Evolutionary conservation across 345 rosid species (phyloP).

Genomic region (Rhizophora apiculata): DNA sequence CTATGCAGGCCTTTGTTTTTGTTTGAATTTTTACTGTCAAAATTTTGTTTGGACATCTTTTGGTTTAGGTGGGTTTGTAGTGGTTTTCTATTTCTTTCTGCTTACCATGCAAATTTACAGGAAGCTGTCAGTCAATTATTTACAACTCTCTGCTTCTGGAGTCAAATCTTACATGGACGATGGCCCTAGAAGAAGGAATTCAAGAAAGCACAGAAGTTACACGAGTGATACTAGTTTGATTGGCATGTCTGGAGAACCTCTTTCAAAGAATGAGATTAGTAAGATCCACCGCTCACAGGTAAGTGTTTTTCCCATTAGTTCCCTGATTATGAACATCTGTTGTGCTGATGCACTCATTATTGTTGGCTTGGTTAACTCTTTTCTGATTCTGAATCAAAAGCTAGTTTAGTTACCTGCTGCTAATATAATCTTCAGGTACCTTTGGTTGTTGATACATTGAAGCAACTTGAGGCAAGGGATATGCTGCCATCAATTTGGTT

Average conservation of each 20-base stretch:
- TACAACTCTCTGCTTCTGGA: constrained; percentile 62
- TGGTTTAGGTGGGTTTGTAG: neutral
- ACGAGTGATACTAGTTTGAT: constrained; percentile 25
- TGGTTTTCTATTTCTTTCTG: constrained; percentile 6
- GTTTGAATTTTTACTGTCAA: neutral
- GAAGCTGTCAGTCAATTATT: constrained; percentile 77
- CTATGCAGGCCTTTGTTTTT: neutral
- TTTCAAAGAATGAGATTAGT: constrained; percentile 78
- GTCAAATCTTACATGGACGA: constrained; percentile 52
- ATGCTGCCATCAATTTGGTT: constrained; percentile 98
- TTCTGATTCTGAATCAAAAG: constrained; percentile 1
- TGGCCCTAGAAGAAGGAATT: constrained; percentile 59
- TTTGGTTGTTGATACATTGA: constrained; percentile 69
- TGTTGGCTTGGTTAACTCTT: constrained; percentile 4
- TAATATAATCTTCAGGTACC: constrained; percentile 64
- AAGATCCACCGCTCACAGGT: constrained; percentile 82
- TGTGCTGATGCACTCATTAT: constrained; percentile 2
- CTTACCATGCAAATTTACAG: constrained; percentile 40
- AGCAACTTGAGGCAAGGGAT: constrained; percentile 67
- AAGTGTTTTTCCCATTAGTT: constrained; percentile 12
- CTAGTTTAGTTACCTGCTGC: constrained; percentile 7
- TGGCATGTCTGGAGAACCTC: constrained; percentile 49
- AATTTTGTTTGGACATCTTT: neutral
- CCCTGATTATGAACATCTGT: constrained; percentile 8
- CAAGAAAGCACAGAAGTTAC: constrained; percentile 50